Percentiles rank a stretch among this genome's conserved stretches.
Conservation (phyloP, 495 filamentous ascomycete species). For the Penicillium macrosclerotiorum region DNA sequence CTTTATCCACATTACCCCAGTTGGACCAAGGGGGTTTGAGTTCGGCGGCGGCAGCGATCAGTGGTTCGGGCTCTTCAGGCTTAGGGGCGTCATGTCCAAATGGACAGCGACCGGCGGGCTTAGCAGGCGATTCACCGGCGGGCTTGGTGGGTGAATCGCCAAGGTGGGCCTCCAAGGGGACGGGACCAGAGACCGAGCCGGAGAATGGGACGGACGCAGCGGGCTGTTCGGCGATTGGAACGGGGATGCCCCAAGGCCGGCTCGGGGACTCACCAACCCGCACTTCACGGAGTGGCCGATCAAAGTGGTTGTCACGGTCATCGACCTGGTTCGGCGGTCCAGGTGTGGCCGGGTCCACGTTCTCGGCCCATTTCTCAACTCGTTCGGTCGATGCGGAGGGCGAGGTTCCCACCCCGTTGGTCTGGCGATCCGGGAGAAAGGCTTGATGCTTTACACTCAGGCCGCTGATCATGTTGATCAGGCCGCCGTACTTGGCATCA, state of each 20-base stretch:
- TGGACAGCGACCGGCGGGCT: conserved; percentile 44
- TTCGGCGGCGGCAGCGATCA: neutral
- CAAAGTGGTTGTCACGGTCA: conserved; percentile 60
- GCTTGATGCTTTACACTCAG: conserved; percentile 79
- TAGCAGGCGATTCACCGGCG: conserved; percentile 13
- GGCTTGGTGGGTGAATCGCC: conserved; percentile 11
- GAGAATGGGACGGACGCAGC: conserved; percentile 23
- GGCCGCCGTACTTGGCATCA: conserved; percentile 86
- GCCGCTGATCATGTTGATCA: conserved; percentile 87
- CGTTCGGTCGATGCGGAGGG: conserved; percentile 51
- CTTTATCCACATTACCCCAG: conserved; percentile 11
- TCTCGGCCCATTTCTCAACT: conserved; percentile 79
- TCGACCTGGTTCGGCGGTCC: conserved; percentile 34
- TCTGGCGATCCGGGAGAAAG: conserved; percentile 64
- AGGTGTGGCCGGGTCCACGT: conserved; percentile 49
- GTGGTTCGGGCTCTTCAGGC: conserved; percentile 11
- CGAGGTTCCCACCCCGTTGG: conserved; percentile 28
- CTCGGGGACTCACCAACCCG: conserved; percentile 86
- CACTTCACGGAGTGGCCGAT: conserved; percentile 77
- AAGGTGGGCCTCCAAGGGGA: conserved; percentile 15
- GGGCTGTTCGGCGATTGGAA: conserved; percentile 55
- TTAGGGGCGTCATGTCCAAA: conserved; percentile 45
- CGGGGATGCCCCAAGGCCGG: conserved; percentile 84
- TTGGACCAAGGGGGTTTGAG: conserved; percentile 5
- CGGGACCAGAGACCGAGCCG: conserved; percentile 18